Base-by-base conservation (phyloP, 345 rosid species). In the Populus simonii region DNA sequence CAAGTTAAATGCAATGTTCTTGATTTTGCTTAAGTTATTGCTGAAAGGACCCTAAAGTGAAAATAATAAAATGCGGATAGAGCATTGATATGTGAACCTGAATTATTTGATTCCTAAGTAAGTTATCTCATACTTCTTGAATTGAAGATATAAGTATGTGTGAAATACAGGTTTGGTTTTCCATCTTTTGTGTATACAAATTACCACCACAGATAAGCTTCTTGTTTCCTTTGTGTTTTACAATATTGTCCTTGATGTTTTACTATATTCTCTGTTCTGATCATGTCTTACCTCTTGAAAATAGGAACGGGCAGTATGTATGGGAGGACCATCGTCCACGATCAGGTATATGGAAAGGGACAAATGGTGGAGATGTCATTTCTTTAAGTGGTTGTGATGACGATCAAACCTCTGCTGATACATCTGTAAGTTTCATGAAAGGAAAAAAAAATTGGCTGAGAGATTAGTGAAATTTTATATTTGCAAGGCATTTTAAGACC, bases 241-340 rank as follows among this genome's bases (percentile, higher is more conserved):
- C 31, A 43, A 27, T 65, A 20, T 45, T 16, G 3, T 53, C 20
- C 22, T 15, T 35, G 17, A 15, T 67, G 22, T 68, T 6, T 49
- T n/a, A 16, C 7, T 13, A 22, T 38, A 7, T 39, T 38, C 13
- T 53, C 35, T 69, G 36, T 25, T 23, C 27, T 36, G 47, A 18
- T 53, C 25, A 22, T 63, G 31, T 53, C 68, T 25, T 41, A 11
- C 55, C 71, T n/a, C 15, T 35, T 70, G 79, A 47, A 74, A 74
- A 65, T 78, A 94, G 98, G 83, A 75, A 74, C 27, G 96, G 97
- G 78, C 88, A 85, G 49, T 94, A 91, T 77, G 70, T 71, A 15
- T 94, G 98, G 97, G 94, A 91, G 83, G 93, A 91, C 67, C 96
- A 93, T 85, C 91, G 96, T n/a, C 97, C 97, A 59, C 85, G 85